Base-by-base conservation (phyloP, 176 grass and related monocot genomes). In the Avena sativa region DNA sequence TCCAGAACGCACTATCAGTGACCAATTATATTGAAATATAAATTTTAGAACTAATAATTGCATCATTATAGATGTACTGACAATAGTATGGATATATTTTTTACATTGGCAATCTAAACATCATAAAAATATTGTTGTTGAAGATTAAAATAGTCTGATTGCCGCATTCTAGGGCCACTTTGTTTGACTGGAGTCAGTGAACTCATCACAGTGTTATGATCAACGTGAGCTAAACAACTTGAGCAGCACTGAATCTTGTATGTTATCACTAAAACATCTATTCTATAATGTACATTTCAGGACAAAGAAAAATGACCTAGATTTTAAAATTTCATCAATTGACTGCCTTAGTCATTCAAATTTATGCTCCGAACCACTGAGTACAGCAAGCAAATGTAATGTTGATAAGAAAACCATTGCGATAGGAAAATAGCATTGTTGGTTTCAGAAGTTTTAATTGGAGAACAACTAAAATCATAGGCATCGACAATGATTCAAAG, bases 381-480 rank as follows among this genome's bases (percentile, higher is more conserved):
- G 46, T 65, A 55, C 9, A 83, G 17, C 13, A 63, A 44, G n/a
- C 21, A 74, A 83, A 43, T 84, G 12, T 43, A 69, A n/a, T 6
- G 7, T 80, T 87, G 15, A 8, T 67, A 78, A 78, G 30, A 58
- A 32, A 53, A 55, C 7, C 11, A 70, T 17, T 68, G 0, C 8
- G 78, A 49, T 21, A 79, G 4, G 1, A 44, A 71, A 62, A 12
- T 34, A 61, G 19, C 0, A 14, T 49, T 52, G 59, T 68, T 75
- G 15, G 71, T 36, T 84, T 64, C 16, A 61, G 58, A 63, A 52
- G 49, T 47, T 71, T 6, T 25, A 79, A 21, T 83, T 77, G 52
- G 48, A 12, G 7, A 6, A 61, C 8, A 61, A 21, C 20, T 61
- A 61, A 61, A 61, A 61, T 23, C 9, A 1, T 9, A 61, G 58